These are phyloP conservation scores for Fistulifera solaris DNA, from an alignment of 108 stramenopile species.

Conservation along the genomic window DNA sequence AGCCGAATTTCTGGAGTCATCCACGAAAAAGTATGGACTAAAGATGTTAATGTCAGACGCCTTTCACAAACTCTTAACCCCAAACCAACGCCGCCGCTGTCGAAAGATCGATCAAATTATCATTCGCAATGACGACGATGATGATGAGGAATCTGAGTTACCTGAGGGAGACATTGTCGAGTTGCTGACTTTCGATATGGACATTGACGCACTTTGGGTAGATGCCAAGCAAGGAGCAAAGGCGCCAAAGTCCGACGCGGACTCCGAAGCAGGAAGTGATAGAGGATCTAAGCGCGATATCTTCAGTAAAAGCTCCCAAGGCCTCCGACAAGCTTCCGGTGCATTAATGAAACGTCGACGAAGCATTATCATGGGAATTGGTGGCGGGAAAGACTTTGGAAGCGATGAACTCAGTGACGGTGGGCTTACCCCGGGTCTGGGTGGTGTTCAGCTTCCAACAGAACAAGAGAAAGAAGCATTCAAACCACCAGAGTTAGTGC, in stretches of 20 bases:
- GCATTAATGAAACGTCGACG: slow-evolving; percentile 4
- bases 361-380: not conserved
- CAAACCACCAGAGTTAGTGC: slow-evolving; percentile 26
- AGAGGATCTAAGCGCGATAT: not conserved
- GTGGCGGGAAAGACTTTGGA: not conserved
- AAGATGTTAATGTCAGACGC: slow-evolving; percentile 81
- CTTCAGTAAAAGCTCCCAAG: not conserved
- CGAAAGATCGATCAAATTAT: slow-evolving; percentile 72
- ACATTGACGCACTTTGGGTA: slow-evolving; percentile 60
- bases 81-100: slow-evolving; percentile 54
- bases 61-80: slow-evolving; percentile 65
- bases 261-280: slow-evolving; percentile 4
- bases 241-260: slow-evolving; percentile 5
- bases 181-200: slow-evolving; percentile 75
- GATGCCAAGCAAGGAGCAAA: slow-evolving; percentile 3
- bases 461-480: slow-evolving; percentile 7
- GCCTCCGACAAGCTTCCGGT: slow-evolving; percentile 3
- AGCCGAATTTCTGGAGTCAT: slow-evolving; percentile 83
- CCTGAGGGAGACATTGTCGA: slow-evolving; percentile 49
- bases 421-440: not conserved
- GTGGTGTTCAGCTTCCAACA: not conserved
- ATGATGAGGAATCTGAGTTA: slow-evolving; percentile 18
- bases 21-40: slow-evolving; percentile 82
- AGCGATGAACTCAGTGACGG: slow-evolving; percentile 5
- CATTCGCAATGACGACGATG: slow-evolving; percentile 46